These are phyloP conservation scores for Bipolaris bicolor DNA, from an alignment of 2,329 filamentous ascomycete genomes.

Conservation along the genomic window DNA sequence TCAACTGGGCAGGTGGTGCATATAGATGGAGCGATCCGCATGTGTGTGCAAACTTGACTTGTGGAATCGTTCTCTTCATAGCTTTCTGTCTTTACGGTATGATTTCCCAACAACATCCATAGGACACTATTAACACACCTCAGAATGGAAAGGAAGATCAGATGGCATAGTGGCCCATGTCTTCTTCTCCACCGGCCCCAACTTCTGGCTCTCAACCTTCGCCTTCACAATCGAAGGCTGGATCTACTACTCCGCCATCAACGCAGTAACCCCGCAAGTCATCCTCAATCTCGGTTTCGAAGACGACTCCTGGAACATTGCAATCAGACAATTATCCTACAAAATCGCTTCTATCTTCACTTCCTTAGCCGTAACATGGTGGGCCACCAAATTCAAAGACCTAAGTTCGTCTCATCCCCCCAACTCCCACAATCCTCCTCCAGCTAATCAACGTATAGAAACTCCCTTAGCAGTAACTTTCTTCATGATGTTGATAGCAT, in stretches of 20 bases:
- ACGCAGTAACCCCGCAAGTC: slow-evolving; percentile 40
- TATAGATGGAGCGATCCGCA: slow-evolving; percentile 35
- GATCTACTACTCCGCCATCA: slow-evolving; percentile 57
- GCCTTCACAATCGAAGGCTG: slow-evolving; percentile 65
- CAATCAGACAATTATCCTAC: slow-evolving; percentile 38
- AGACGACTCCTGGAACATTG: slow-evolving; percentile 38
- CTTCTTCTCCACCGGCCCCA: slow-evolving; percentile 61
- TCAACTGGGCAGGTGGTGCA: slow-evolving; percentile 41
- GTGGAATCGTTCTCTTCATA: slow-evolving; percentile 33
- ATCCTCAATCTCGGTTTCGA: slow-evolving; percentile 43
- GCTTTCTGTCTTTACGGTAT: slow-evolving; percentile 39
- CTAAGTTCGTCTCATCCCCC: slow-evolving; percentile 21
- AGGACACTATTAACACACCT: background rate
- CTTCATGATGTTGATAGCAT: slow-evolving; percentile 34
- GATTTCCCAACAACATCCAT: no score
- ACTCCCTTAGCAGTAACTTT: slow-evolving; percentile 37
- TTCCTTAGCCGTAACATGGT: slow-evolving; percentile 35
- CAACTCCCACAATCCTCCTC: no score
- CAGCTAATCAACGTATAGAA: slow-evolving; percentile 12
- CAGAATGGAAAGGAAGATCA: slow-evolving; percentile 62
- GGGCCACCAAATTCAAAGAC: slow-evolving; percentile 38
- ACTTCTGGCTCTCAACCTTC: slow-evolving; percentile 62
- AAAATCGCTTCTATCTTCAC: slow-evolving; percentile 33
- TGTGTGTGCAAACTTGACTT: slow-evolving; percentile 31
- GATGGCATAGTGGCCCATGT: slow-evolving; percentile 64